Evolutionary conservation across 139 green algal species (phyloP).

Genomic region (Choricystis sp.): DNA sequence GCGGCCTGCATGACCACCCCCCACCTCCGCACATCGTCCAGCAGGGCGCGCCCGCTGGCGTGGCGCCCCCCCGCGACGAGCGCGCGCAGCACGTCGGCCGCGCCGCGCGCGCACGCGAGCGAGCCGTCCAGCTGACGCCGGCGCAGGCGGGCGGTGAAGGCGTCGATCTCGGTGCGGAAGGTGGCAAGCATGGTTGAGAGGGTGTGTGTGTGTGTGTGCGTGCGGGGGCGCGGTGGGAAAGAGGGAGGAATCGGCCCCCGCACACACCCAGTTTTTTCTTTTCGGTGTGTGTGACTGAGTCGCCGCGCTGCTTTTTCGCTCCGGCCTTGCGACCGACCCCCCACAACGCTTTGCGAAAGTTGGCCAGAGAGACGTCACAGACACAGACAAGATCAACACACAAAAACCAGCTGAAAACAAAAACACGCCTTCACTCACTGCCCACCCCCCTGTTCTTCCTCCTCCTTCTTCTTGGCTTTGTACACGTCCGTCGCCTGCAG

Average conservation of each 20-base stretch:
- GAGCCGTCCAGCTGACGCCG: constrained; percentile 42
- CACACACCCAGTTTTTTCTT: no score
- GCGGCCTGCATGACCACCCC: constrained; percentile 52
- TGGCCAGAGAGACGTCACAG: no score
- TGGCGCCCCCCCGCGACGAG: constrained; percentile 47
- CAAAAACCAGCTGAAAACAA: background rate
- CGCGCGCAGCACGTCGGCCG: constrained; percentile 54
- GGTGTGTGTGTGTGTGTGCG: no score
- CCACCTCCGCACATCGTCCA: constrained; percentile 50
- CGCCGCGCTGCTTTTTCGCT: no score
- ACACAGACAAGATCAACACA: no score
- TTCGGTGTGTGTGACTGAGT: no score
- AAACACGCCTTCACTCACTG: background rate
- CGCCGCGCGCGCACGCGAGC: constrained; percentile 46
- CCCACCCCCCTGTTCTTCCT: background rate
- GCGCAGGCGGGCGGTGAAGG: constrained; percentile 40
- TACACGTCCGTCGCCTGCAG: constrained; percentile 1
- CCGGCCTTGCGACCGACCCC: no score
- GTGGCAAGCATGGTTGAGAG: background rate
- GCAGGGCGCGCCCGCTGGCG: constrained; percentile 28
- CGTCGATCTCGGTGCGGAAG: constrained; percentile 28
- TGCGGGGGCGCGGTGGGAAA: no score
- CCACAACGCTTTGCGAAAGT: no score
- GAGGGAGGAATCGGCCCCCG: no score
- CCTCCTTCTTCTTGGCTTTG: constrained; percentile 4